Evolutionary conservation across 164 flowering plant genomes (phyloP).

Genomic region (Magnolia officinalis): DNA sequence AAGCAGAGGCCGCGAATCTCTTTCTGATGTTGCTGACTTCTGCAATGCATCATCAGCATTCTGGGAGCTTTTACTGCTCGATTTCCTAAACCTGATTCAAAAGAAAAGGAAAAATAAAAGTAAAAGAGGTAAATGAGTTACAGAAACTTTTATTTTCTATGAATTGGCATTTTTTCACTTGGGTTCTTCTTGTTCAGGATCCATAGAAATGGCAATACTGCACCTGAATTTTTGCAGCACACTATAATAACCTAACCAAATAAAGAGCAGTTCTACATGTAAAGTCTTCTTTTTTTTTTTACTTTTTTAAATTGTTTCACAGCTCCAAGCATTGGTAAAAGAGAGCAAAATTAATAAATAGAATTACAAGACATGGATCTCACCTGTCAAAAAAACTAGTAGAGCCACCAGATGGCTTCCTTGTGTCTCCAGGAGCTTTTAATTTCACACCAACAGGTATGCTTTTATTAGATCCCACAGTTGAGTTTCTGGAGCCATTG

Average conservation of each 20-base stretch:
- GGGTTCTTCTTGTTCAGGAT: too few relatives aligned
- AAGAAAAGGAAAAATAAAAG: not conserved
- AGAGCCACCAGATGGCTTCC: slow-evolving; percentile 41
- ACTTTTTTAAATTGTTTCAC: too few relatives aligned
- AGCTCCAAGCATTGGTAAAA: not conserved
- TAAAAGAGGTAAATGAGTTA: not conserved
- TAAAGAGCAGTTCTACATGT: too few relatives aligned
- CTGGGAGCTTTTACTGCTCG: slow-evolving; percentile 35
- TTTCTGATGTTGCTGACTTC: slow-evolving; percentile 42
- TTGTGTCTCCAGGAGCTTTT: slow-evolving; percentile 31
- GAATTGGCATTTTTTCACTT: too few relatives aligned
- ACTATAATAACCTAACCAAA: too few relatives aligned
- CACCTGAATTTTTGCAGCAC: too few relatives aligned
- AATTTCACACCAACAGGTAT: slow-evolving; percentile 13
- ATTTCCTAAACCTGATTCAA: slow-evolving; percentile 63
- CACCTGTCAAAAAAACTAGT: slow-evolving; percentile 81
- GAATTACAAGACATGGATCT: not conserved
- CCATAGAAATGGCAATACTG: too few relatives aligned
- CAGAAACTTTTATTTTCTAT: too few relatives aligned
- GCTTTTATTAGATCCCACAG: slow-evolving; percentile 19
- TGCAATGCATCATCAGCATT: slow-evolving; percentile 21
- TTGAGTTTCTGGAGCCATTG: slow-evolving; percentile 14
- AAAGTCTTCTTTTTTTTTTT: too few relatives aligned
- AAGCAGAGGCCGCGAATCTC: slow-evolving; percentile 67
- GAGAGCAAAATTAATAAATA: not conserved